These are phyloP conservation scores for Phytophthora europaea DNA, from an alignment of 352 stramenopile genomes.

Conservation along the genomic window DNA sequence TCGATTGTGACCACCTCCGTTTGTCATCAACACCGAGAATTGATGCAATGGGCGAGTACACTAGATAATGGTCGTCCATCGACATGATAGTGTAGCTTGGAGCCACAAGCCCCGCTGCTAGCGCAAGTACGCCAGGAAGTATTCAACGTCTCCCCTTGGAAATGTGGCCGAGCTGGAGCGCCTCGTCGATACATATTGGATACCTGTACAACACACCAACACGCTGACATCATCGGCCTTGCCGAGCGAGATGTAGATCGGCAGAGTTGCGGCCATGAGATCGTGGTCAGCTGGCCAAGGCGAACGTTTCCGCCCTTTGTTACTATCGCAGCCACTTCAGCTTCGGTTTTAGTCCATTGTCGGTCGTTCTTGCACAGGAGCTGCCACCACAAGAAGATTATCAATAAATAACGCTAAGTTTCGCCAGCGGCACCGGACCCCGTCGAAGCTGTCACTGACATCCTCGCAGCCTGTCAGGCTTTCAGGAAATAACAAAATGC, in stretches of 20 bases:
- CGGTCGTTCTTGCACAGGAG: not conserved
- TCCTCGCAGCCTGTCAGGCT: not conserved
- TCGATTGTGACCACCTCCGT: not conserved
- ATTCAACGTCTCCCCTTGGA: not conserved
- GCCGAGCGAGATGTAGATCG: not conserved
- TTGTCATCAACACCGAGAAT: not conserved
- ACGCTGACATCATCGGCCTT: not conserved
- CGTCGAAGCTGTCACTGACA: not conserved
- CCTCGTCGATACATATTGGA: not conserved
- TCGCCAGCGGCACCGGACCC: not conserved
- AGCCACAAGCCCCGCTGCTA: not conserved
- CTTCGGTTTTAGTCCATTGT: not conserved
- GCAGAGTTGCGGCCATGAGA: not conserved
- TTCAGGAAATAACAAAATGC: not conserved
- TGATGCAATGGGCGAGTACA: not conserved
- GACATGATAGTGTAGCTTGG: not conserved
- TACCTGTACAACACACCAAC: not conserved
- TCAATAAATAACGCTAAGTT: not conserved
- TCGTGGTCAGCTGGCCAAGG: conserved; percentile 7
- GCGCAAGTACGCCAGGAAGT: not conserved
- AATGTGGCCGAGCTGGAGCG: not conserved
- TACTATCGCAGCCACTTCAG: not conserved
- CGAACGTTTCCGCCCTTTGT: conserved; percentile 7
- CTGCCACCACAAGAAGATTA: not conserved
- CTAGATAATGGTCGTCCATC: not conserved